phyloP scores from a whole-genome alignment of 2,329 filamentous ascomycete genomes.

The Pseudogymnoascus pannorum region DNA sequence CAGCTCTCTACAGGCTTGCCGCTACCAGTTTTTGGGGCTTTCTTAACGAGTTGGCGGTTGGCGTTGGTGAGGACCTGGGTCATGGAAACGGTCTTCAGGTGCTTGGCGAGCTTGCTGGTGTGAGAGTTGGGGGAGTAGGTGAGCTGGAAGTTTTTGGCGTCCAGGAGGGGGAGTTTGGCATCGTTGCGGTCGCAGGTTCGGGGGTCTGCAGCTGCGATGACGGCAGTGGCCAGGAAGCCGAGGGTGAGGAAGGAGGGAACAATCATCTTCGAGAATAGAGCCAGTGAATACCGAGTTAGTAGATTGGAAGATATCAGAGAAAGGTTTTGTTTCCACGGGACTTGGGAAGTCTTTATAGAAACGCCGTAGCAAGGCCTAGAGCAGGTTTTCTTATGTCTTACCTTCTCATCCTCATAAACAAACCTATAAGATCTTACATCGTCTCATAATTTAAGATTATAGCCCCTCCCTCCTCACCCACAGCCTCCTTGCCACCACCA shows the following conservation, averaged over 20 bases:
- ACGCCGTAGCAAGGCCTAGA: not conserved
- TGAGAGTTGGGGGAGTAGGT: slow-evolving; percentile 2
- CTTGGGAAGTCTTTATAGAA: not conserved
- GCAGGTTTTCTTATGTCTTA: not conserved
- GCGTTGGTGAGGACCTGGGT: slow-evolving; percentile 1
- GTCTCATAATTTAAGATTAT: not conserved
- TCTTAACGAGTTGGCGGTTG: slow-evolving; percentile 1
- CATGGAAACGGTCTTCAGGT: not conserved
- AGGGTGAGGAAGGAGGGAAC: not conserved
- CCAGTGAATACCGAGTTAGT: not conserved
- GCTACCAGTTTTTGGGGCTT: not conserved
- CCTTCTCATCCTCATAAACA: not conserved
- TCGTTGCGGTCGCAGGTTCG: not conserved
- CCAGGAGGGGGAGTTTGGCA: slow-evolving; percentile 2
- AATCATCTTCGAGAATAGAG: not conserved
- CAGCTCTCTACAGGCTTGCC: not conserved
- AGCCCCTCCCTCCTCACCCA: not conserved
- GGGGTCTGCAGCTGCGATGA: not conserved
- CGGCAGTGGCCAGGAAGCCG: not conserved
- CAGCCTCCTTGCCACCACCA: not conserved
- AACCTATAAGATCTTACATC: not conserved
- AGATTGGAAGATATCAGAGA: not conserved
- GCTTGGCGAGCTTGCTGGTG: not conserved
- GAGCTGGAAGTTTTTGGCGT: not conserved
- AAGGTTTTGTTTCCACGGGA: not conserved